Conservation (phyloP, 2,329 filamentous ascomycete species). For the Chaetomium sp. region DNA sequence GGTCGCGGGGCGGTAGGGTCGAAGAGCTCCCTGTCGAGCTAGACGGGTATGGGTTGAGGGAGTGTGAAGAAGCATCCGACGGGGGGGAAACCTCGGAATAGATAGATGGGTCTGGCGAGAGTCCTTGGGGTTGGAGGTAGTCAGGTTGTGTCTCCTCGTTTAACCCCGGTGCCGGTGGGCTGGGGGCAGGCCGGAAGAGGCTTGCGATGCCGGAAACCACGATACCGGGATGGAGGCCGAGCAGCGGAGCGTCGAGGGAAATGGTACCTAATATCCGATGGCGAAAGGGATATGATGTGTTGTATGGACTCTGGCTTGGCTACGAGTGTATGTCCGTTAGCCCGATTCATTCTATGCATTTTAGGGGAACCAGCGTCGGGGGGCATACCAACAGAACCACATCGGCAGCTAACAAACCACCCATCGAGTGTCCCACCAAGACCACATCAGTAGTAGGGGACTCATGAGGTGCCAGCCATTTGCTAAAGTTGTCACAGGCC, state of each 20-base stretch:
- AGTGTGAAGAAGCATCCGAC: slow-evolving; percentile 32
- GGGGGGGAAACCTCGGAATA: slow-evolving; percentile 34
- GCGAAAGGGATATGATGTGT: slow-evolving; percentile 52
- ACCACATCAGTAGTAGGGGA: slow-evolving; percentile 74
- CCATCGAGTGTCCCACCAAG: slow-evolving; percentile 87
- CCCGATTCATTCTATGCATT: neutral
- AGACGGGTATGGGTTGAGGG: slow-evolving; percentile 20
- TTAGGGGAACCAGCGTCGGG: neutral
- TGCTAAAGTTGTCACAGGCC: slow-evolving; percentile 80
- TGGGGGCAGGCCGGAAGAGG: slow-evolving; percentile 61
- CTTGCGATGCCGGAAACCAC: slow-evolving; percentile 79
- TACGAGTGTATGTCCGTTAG: slow-evolving; percentile 5
- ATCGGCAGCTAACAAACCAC: slow-evolving; percentile 80
- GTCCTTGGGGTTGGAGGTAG: slow-evolving; percentile 24
- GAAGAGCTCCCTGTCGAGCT: slow-evolving; percentile 25
- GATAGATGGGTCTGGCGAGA: slow-evolving; percentile 37
- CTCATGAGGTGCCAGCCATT: slow-evolving; percentile 79
- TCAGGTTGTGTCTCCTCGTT: slow-evolving; percentile 30
- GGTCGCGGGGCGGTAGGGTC: slow-evolving; percentile 49
- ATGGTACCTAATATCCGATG: slow-evolving; percentile 80
- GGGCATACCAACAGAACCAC: slow-evolving; percentile 64
- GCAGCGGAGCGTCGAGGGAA: slow-evolving; percentile 81
- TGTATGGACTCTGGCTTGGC: slow-evolving; percentile 28
- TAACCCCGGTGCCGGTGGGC: slow-evolving; percentile 37
- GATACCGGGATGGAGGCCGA: slow-evolving; percentile 87